These are phyloP conservation scores for Geosmithia morbida DNA, from an alignment of 2,329 filamentous ascomycete species.

Conservation along the genomic window DNA sequence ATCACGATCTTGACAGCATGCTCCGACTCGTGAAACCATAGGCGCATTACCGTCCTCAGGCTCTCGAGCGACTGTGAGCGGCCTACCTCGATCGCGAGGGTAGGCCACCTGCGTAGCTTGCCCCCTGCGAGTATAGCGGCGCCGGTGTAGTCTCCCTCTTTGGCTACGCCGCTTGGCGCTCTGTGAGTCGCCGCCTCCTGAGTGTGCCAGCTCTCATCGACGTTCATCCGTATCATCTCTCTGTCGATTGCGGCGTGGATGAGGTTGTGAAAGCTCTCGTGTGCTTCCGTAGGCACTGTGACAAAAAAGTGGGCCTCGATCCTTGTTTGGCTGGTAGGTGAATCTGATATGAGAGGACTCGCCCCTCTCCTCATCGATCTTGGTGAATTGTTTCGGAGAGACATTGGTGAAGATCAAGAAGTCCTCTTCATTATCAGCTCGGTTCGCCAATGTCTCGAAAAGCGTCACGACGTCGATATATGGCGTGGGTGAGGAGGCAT, in stretches of 20 bases:
- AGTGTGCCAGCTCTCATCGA: not conserved
- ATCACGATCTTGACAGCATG: not conserved
- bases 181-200: not conserved
- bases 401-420: not conserved
- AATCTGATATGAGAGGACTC: not conserved
- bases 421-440: not conserved
- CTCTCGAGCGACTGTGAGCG: not conserved
- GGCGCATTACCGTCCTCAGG: not conserved
- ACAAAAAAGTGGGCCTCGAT: not conserved
- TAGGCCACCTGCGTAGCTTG: not conserved
- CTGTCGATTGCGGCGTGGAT: not conserved
- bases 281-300: not conserved
- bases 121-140: not conserved
- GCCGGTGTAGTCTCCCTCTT: not conserved
- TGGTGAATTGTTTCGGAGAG: not conserved
- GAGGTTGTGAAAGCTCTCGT: not conserved
- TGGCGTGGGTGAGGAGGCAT: not conserved
- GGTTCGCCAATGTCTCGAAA: not conserved
- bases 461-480: not conserved
- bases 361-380: not conserved
- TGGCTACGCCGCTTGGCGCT: not conserved
- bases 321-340: not conserved
- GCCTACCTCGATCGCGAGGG: not conserved
- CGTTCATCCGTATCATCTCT: not conserved
- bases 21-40: not conserved